These are phyloP conservation scores for Clarireedia monteithiana DNA, from an alignment of 2,329 filamentous ascomycete genomes.

Conservation along the genomic window DNA sequence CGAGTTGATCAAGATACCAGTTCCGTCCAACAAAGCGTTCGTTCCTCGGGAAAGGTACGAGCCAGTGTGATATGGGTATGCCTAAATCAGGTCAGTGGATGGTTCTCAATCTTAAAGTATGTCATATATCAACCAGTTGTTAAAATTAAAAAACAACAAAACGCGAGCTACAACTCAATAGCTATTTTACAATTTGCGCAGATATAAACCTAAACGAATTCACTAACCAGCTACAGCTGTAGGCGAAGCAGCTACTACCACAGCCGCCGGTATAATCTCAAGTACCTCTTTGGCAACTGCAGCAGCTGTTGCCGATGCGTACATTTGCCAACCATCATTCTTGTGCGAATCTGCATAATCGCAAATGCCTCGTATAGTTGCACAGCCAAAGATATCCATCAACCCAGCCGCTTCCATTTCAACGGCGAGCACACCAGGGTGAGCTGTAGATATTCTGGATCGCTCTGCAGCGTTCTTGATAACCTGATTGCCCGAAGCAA, in stretches of 20 bases:
- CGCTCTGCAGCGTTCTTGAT: neutral
- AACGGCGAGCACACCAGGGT: neutral
- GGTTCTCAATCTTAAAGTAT: too few species aligned
- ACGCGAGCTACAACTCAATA: too few species aligned
- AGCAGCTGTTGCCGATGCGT: conserved; percentile 8
- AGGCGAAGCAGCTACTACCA: too few species aligned
- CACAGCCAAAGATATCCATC: neutral
- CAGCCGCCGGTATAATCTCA: neutral
- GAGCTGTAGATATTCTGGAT: neutral
- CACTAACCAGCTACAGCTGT: too few species aligned
- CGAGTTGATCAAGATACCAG: neutral
- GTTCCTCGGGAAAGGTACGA: neutral
- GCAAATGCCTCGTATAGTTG: conserved; percentile 13
- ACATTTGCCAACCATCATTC: conserved; percentile 7
- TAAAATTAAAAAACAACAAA: too few species aligned
- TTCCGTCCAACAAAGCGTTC: neutral
- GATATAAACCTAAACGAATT: too few species aligned
- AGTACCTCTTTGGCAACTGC: conserved; percentile 9
- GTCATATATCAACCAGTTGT: too few species aligned
- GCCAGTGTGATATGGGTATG: too few species aligned
- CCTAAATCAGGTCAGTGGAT: too few species aligned
- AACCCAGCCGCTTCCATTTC: too few species aligned
- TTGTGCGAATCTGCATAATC: conserved; percentile 12
- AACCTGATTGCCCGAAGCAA: neutral
- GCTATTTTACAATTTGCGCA: too few species aligned